Percentiles rank a stretch among this genome's conserved stretches.
Evolutionary conservation across 2,329 filamentous ascomycete species (phyloP).

Genomic region (Stagonosporopsis tanaceti): DNA sequence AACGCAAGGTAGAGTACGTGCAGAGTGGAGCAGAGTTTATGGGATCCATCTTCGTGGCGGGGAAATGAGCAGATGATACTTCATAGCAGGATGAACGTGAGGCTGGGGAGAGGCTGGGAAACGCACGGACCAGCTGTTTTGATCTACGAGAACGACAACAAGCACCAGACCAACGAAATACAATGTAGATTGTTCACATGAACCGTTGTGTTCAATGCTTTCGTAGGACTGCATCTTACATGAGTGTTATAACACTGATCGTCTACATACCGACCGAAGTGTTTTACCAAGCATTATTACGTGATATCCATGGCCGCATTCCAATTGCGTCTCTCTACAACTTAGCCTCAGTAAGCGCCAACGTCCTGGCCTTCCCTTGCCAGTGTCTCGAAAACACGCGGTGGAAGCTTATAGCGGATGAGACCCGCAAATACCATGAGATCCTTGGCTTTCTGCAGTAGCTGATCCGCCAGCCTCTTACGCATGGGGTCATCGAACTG

Average conservation of each 20-base stretch:
- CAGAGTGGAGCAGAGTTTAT: slow-evolving; percentile 16
- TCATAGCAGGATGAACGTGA: slow-evolving; percentile 13
- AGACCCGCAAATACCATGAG: slow-evolving; percentile 93
- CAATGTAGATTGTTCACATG: not conserved
- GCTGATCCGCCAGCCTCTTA: slow-evolving; percentile 66
- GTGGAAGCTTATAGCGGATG: slow-evolving; percentile 88
- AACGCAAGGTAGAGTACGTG: slow-evolving; percentile 5
- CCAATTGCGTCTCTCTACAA: slow-evolving; percentile 1
- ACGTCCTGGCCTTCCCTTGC: slow-evolving; percentile 71
- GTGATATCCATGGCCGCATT: slow-evolving; percentile 8
- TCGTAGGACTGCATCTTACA: not conserved
- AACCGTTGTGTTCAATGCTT: not conserved
- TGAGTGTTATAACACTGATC: not conserved
- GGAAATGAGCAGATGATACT: slow-evolving; percentile 8
- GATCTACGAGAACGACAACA: not conserved
- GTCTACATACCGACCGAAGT: slow-evolving; percentile 7
- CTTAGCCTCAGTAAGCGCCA: slow-evolving; percentile 38
- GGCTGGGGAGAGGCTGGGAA: slow-evolving; percentile 16
- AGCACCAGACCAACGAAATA: not conserved
- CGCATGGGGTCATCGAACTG: slow-evolving; percentile 74
- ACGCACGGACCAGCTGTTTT: slow-evolving; percentile 3
- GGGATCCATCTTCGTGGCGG: slow-evolving; percentile 15
- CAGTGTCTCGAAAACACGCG: slow-evolving; percentile 85
- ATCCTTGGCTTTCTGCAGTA: slow-evolving; percentile 85
- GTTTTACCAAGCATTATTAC: not conserved